phyloP scores from a whole-genome alignment of 371 early-diverging fungal species.

The Smittium culicis region DNA sequence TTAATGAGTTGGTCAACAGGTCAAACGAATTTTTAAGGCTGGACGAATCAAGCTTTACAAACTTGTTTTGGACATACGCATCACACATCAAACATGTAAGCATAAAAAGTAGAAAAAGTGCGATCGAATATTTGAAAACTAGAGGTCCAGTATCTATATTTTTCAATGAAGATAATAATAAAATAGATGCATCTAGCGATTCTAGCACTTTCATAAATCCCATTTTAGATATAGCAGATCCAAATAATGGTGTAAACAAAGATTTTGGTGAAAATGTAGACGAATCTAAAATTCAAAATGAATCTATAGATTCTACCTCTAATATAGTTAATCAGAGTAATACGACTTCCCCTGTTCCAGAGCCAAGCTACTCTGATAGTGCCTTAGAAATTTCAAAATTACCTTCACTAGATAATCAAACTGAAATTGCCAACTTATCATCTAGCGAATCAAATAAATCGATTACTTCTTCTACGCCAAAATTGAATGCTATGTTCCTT shows the following conservation, averaged over 20 bases:
- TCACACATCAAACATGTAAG: conserved; percentile 27
- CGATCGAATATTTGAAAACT: conserved; percentile 23
- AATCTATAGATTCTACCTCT: conserved; percentile 15
- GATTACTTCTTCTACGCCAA: no score
- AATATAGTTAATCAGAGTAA: conserved; percentile 13
- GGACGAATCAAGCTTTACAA: conserved; percentile 35
- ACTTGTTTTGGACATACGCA: conserved; percentile 51
- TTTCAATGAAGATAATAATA: not conserved
- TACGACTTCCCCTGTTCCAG: no score
- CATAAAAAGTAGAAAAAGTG: conserved; percentile 22
- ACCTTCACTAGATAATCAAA: not conserved
- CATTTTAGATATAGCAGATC: no score
- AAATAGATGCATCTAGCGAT: conserved; percentile 9
- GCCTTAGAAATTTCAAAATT: no score
- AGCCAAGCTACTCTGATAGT: no score
- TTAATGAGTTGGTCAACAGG: conserved; percentile 39
- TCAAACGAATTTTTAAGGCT: conserved; percentile 17
- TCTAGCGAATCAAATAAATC: no score
- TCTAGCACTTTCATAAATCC: no score
- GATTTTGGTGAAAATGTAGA: no score
- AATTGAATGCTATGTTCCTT: conserved; percentile 14
- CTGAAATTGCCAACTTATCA: not conserved
- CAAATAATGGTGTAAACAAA: not conserved
- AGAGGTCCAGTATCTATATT: conserved; percentile 15
- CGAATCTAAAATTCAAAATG: conserved; percentile 11